Percentiles rank a stretch among this genome's conserved stretches.
Evolutionary conservation across 371 early-diverging fungal species (phyloP).

Genomic region (Synchytrium microbalum): DNA sequence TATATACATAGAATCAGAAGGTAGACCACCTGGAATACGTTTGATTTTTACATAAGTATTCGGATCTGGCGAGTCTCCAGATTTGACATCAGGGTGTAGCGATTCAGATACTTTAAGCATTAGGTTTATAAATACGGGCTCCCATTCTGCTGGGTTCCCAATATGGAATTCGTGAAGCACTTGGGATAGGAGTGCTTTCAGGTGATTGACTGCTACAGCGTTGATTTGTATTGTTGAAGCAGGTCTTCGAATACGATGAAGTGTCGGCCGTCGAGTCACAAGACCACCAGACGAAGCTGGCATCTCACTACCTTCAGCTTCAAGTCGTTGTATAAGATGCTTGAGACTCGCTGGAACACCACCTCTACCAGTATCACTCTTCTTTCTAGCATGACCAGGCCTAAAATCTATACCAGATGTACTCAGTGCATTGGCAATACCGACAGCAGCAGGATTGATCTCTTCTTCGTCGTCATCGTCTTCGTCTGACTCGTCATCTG

Average conservation of each 20-base stretch:
- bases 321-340: neutral
- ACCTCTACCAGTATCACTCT: neutral
- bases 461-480: neutral
- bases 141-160: conserved; percentile 44
- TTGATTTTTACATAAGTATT: conserved; percentile 89
- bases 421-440: neutral
- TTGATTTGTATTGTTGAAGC: conserved; percentile 34
- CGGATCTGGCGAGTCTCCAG: conserved; percentile 77
- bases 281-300: conserved; percentile 10
- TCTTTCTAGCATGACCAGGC: neutral
- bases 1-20: conserved; percentile 67
- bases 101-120: conserved; percentile 53
- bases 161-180: conserved; percentile 19
- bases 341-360: neutral
- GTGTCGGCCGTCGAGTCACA: neutral
- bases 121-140: conserved; percentile 58
- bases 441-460: neutral
- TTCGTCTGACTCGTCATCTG: neutral
- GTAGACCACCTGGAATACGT: conserved; percentile 76
- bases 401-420: neutral
- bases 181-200: conserved; percentile 55
- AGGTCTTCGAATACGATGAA: neutral
- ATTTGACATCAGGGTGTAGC: conserved; percentile 56
- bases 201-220: conserved; percentile 55
- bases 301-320: conserved; percentile 10